phyloP scores from a whole-genome alignment of 345 rosid genomes.

The Aegle marmelos region DNA sequence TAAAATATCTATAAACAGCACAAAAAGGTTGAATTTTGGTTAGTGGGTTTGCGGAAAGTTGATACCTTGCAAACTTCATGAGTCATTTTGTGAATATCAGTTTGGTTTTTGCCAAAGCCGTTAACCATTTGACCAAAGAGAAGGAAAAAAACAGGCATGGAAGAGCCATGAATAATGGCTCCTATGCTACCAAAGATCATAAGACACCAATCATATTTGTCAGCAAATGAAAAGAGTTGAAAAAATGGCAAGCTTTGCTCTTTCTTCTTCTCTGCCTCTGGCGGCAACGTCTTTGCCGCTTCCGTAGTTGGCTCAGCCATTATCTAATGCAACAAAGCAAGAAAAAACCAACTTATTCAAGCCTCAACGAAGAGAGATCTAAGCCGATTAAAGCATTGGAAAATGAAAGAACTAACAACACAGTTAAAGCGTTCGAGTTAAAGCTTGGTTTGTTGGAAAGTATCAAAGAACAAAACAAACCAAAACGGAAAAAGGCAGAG shows the following conservation, averaged over 20 bases:
- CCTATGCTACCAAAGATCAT: constrained; percentile 85
- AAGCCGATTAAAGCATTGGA: constrained; percentile 9
- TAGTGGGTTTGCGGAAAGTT: background rate
- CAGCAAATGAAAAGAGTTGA: constrained; percentile 93
- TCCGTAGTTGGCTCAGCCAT: constrained; percentile 83
- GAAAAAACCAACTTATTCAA: background rate
- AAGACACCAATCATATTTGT: constrained; percentile 70
- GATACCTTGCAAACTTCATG: constrained; percentile 87
- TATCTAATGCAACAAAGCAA: background rate
- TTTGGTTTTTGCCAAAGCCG: constrained; percentile 95
- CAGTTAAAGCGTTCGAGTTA: background rate
- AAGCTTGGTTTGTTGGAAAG: constrained; percentile 7
- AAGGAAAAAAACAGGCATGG: constrained; percentile 97
- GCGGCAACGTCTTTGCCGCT: constrained; percentile 54
- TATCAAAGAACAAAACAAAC: background rate
- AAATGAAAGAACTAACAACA: constrained; percentile 16
- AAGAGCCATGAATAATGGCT: constrained; percentile 89
- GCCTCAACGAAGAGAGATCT: constrained; percentile 8
- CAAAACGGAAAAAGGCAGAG: constrained; percentile 2
- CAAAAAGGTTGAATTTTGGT: background rate
- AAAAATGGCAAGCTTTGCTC: constrained; percentile 91
- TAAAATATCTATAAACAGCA: background rate
- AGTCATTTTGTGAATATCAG: constrained; percentile 83
- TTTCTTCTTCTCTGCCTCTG: constrained; percentile 94
- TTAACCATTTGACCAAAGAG: constrained; percentile 98